Evolutionary conservation across 2,329 filamentous ascomycete species (phyloP).

Genomic region (Aspergillus candidus): DNA sequence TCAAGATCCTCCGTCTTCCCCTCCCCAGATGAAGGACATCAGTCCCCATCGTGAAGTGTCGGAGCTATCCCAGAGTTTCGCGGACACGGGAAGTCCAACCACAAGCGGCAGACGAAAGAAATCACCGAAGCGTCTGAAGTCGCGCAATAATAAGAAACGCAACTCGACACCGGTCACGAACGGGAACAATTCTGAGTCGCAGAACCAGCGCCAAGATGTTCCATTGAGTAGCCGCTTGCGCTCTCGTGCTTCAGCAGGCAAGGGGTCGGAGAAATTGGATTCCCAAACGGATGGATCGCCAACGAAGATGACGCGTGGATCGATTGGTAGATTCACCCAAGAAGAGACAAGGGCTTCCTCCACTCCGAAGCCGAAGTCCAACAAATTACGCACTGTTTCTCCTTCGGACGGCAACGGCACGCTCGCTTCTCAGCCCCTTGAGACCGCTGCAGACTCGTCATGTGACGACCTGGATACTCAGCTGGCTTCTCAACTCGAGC

Average conservation of each 20-base stretch:
- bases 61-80: constrained; percentile 9
- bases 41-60: too few species aligned
- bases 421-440: not conserved
- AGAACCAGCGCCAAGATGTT: too few species aligned
- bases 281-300: constrained; percentile 2
- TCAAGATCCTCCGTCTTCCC: constrained; percentile 31
- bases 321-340: not conserved
- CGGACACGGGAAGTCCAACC: not conserved
- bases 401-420: not conserved
- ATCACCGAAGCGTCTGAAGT: too few species aligned
- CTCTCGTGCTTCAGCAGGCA: constrained; percentile 16
- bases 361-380: not conserved
- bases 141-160: too few species aligned
- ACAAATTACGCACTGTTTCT: not conserved
- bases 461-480: constrained; percentile 40
- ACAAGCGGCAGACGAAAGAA: not conserved
- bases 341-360: not conserved
- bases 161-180: too few species aligned
- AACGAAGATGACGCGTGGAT: not conserved
- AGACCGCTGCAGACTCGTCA: constrained; percentile 23
- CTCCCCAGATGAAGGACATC: constrained; percentile 21
- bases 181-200: too few species aligned
- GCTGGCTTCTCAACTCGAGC: constrained; percentile 41
- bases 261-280: constrained; percentile 7
- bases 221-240: constrained; percentile 19